phyloP scores from a whole-genome alignment of 2,329 filamentous ascomycete genomes.

The Kalaharituber pfeilii region DNA sequence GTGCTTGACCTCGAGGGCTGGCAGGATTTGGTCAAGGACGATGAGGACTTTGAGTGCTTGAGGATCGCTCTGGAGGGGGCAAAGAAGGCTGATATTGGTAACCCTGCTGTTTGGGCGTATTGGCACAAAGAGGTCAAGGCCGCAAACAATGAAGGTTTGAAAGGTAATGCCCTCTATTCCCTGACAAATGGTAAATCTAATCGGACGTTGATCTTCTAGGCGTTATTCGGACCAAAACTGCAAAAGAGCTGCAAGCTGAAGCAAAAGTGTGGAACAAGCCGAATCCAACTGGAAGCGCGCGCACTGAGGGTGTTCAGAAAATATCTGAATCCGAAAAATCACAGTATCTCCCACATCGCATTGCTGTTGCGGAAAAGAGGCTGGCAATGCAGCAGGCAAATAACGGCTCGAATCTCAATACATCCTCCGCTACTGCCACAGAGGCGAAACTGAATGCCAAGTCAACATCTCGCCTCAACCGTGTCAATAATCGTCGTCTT shows the following conservation, averaged over 20 bases:
- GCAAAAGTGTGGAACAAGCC: slow-evolving; percentile 83
- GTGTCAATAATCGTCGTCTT: slow-evolving; percentile 85
- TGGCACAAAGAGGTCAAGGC: slow-evolving; percentile 56
- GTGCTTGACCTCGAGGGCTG: slow-evolving; percentile 54
- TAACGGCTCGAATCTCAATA: slow-evolving; percentile 43
- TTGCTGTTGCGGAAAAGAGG: slow-evolving; percentile 71
- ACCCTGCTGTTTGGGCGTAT: slow-evolving; percentile 49
- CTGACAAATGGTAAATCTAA: neutral
- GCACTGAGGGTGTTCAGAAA: slow-evolving; percentile 86
- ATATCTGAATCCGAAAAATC: slow-evolving; percentile 96
- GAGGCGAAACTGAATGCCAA: slow-evolving; percentile 68
- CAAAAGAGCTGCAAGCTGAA: slow-evolving; percentile 68
- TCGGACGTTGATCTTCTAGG: slow-evolving; percentile 31
- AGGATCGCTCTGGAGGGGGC: slow-evolving; percentile 34
- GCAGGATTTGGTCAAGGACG: slow-evolving; percentile 50
- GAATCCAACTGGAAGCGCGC: slow-evolving; percentile 67
- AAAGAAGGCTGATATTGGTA: slow-evolving; percentile 35
- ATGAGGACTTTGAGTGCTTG: slow-evolving; percentile 45
- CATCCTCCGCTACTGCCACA: slow-evolving; percentile 53
- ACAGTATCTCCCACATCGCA: slow-evolving; percentile 91
- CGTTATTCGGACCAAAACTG: slow-evolving; percentile 47
- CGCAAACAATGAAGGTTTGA: slow-evolving; percentile 41
- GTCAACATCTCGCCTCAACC: slow-evolving; percentile 79
- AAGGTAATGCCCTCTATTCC: slow-evolving; percentile 27
- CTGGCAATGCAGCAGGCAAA: slow-evolving; percentile 77